These are phyloP conservation scores for Vanderwaltozyma verrucispora DNA, from an alignment of 805 yeast genomes.

Conservation along the genomic window DNA sequence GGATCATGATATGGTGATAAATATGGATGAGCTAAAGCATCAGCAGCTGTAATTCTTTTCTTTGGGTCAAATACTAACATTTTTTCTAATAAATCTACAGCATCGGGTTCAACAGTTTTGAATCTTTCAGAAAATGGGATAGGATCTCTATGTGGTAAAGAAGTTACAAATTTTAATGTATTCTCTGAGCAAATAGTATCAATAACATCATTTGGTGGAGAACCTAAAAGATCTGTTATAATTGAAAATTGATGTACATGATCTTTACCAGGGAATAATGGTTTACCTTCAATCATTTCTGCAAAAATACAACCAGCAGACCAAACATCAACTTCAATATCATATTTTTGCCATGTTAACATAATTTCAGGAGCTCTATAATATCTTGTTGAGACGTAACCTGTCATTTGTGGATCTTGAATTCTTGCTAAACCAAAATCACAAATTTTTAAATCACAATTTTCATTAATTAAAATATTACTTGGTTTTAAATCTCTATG, in stretches of 20 bases:
- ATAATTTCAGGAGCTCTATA: constrained; percentile 97
- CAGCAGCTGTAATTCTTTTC: constrained; percentile 86
- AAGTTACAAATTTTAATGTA: constrained; percentile 86
- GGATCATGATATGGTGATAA: constrained; percentile 95
- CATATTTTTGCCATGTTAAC: constrained; percentile 98
- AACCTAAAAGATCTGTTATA: constrained; percentile 90
- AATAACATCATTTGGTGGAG: constrained; percentile 93
- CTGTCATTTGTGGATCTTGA: constrained; percentile 99
- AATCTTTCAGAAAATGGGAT: constrained; percentile 77
- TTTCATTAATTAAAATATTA: constrained; percentile 76
- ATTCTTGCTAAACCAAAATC: constrained; percentile 94
- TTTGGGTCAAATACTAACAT: constrained; percentile 95
- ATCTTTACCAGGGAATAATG: constrained; percentile 95
- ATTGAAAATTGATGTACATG: constrained; percentile 97
- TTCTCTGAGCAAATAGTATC: constrained; percentile 94
- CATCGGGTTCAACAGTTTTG: constrained; percentile 68
- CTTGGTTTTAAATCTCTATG: constrained; percentile 84
- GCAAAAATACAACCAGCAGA: constrained; percentile 96
- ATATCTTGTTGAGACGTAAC: constrained; percentile 91
- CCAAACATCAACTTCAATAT: constrained; percentile 96
- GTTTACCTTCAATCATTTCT: constrained; percentile 96
- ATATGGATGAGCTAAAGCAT: constrained; percentile 83
- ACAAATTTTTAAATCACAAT: constrained; percentile 84
- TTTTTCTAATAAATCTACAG: constrained; percentile 75
- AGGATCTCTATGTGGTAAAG: constrained; percentile 90